These are phyloP conservation scores for Pachyrhizus erosus DNA, from an alignment of 306 rosid genomes.

Conservation along the genomic window DNA sequence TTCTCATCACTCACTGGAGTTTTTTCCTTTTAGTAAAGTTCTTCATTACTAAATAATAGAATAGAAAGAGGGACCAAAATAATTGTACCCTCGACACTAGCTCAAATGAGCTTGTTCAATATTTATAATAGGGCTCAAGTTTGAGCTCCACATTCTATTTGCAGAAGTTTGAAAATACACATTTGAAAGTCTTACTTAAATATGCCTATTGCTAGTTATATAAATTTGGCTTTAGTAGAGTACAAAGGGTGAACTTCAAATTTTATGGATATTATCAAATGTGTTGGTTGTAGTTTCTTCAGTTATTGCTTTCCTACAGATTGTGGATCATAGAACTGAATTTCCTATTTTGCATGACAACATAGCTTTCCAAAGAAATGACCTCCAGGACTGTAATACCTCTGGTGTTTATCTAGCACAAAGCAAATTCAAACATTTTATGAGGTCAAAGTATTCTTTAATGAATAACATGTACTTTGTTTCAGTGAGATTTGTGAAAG, in stretches of 20 bases:
- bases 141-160: background rate
- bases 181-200: background rate
- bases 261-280: constrained; percentile 1
- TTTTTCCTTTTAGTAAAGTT: background rate
- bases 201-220: background rate
- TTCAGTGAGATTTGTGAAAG: background rate
- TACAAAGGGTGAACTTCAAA: background rate
- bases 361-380: background rate
- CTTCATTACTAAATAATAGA: constrained; percentile 5
- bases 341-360: background rate
- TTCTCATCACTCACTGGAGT: background rate
- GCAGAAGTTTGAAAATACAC: background rate
- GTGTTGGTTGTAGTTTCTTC: constrained; percentile 3
- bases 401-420: background rate
- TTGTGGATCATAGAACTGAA: background rate
- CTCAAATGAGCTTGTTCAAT: background rate
- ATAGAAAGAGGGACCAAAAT: background rate
- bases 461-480: background rate
- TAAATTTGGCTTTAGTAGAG: background rate
- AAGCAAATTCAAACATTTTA: background rate
- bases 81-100: background rate
- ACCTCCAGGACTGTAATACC: constrained; percentile 11
- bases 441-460: background rate
- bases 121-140: background rate
- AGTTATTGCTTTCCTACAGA: background rate